Conservation (phyloP, 73 alveolate genomes). For the Durusdinium trenchii region DNA sequence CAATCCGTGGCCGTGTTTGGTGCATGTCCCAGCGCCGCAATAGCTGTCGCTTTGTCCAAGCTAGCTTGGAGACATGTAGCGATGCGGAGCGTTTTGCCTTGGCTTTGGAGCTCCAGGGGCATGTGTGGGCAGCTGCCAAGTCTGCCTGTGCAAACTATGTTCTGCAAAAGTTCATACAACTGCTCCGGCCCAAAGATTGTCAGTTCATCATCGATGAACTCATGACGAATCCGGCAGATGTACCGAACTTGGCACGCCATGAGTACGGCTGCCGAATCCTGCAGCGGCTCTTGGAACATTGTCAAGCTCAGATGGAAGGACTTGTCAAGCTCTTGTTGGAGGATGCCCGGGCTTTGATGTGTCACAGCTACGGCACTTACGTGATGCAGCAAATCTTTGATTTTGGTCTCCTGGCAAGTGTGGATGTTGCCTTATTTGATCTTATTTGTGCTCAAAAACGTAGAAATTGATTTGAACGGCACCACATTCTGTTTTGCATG, state of each 20-base stretch:
- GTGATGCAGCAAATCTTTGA: conserved; percentile 34
- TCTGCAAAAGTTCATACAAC: conserved; percentile 30
- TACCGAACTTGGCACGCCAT: neutral
- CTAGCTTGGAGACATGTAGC: neutral
- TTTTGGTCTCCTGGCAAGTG: conserved; percentile 9
- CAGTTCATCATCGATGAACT: conserved; percentile 47
- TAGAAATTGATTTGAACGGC: too few species aligned
- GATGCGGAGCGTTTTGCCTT: neutral
- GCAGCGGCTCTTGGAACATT: conserved; percentile 35
- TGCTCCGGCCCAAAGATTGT: conserved; percentile 17
- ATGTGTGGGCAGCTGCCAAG: conserved; percentile 23
- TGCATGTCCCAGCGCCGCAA: conserved; percentile 9
- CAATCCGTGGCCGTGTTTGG: conserved; percentile 7
- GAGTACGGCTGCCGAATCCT: conserved; percentile 44
- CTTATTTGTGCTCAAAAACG: too few species aligned
- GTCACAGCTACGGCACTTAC: conserved; percentile 41
- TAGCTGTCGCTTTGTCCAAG: conserved; percentile 13
- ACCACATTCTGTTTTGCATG: too few species aligned
- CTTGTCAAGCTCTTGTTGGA: conserved; percentile 13
- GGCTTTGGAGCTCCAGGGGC: neutral
- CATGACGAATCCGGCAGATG: neutral
- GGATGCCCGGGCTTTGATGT: conserved; percentile 9
- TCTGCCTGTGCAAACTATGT: conserved; percentile 44
- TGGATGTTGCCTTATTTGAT: too few species aligned
- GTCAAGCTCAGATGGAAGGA: conserved; percentile 15